Evolutionary conservation across 768 basidiomycete genomes (phyloP).

Genomic region (Chiua virens): DNA sequence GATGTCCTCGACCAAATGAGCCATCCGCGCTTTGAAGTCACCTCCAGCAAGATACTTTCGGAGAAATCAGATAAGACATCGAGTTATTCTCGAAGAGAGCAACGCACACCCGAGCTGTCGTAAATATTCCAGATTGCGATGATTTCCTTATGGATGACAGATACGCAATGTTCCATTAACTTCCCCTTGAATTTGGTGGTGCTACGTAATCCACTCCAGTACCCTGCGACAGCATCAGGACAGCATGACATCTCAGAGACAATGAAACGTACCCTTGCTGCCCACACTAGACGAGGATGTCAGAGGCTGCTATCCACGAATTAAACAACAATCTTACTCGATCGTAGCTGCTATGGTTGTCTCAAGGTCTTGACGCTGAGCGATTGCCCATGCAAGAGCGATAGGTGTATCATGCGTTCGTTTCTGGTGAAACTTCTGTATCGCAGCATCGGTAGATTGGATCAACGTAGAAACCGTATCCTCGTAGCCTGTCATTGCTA

Average conservation of each 20-base stretch:
- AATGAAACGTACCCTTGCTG: background rate
- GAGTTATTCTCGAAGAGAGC: background rate
- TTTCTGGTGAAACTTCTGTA: background rate
- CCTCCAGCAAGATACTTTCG: slow-evolving; percentile 2
- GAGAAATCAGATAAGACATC: background rate
- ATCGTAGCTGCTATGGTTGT: slow-evolving; percentile 1
- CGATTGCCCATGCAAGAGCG: slow-evolving; percentile 6
- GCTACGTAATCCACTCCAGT: slow-evolving; percentile 1
- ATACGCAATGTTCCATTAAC: background rate
- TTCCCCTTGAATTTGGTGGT: background rate
- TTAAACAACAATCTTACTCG: background rate
- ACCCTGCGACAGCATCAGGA: background rate
- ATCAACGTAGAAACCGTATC: slow-evolving; percentile 3
- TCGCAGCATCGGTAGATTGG: slow-evolving; percentile 1
- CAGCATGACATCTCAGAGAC: background rate
- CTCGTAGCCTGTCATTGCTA: background rate
- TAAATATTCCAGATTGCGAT: slow-evolving; percentile 7
- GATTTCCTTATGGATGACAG: slow-evolving; percentile 6
- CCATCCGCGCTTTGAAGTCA: slow-evolving; percentile 8
- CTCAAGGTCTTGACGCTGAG: slow-evolving; percentile 5
- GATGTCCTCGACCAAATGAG: slow-evolving; percentile 3
- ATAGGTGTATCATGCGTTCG: background rate
- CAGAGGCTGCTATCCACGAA: background rate
- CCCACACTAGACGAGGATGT: background rate
- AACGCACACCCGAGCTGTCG: slow-evolving; percentile 2